These are phyloP conservation scores for Phylloporus scabripes DNA, from an alignment of 768 basidiomycete species.

Conservation along the genomic window DNA sequence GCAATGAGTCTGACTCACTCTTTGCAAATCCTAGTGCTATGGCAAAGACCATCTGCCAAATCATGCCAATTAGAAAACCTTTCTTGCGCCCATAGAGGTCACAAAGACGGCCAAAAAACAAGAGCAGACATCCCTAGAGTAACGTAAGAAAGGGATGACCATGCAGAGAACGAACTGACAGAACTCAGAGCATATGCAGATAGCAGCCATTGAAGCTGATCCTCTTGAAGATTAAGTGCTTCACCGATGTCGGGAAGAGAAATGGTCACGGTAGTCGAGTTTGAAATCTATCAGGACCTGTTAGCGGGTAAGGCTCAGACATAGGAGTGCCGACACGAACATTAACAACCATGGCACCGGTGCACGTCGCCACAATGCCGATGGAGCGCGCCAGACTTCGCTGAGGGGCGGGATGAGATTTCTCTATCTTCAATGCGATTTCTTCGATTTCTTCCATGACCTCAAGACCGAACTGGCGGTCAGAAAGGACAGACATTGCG, in stretches of 20 bases:
- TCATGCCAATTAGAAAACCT: slow-evolving; percentile 57
- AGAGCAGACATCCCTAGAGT: slow-evolving; percentile 70
- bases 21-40: slow-evolving; percentile 61
- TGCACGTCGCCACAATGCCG: slow-evolving; percentile 34
- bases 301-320: slow-evolving; percentile 3
- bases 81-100: slow-evolving; percentile 75
- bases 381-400: slow-evolving; percentile 27
- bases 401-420: not conserved
- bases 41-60: slow-evolving; percentile 49
- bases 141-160: slow-evolving; percentile 1
- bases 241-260: slow-evolving; percentile 48
- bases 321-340: slow-evolving; percentile 18
- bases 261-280: slow-evolving; percentile 43
- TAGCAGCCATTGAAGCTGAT: slow-evolving; percentile 59
- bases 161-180: slow-evolving; percentile 34
- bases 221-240: slow-evolving; percentile 44
- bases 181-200: slow-evolving; percentile 66
- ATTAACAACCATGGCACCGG: slow-evolving; percentile 35
- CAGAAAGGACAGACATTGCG: not conserved
- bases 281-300: slow-evolving; percentile 23
- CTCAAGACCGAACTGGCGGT: slow-evolving; percentile 12
- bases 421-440: slow-evolving; percentile 6
- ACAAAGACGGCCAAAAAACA: slow-evolving; percentile 74
- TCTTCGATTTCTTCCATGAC: slow-evolving; percentile 2
- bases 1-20: slow-evolving; percentile 28